A percentile compares a stretch with the other conserved stretches of the same genome.
Conservation (phyloP, 371 early-diverging fungal genomes). For the Dichotomocladium elegans region DNA sequence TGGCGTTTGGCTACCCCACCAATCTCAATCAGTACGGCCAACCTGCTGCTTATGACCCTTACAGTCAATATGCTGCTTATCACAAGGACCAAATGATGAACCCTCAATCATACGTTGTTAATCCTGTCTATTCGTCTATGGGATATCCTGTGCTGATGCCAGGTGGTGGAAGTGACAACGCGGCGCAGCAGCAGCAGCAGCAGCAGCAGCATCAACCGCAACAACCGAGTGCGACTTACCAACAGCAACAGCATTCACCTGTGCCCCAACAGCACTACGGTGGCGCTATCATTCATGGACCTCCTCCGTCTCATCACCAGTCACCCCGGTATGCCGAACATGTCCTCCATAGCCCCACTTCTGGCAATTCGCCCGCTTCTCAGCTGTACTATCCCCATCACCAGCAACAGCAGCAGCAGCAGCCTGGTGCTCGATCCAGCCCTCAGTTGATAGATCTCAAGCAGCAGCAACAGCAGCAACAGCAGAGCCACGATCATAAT, state of each 20-base stretch:
- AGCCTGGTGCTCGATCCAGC: background rate
- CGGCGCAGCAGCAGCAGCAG: slow-evolving; percentile 15
- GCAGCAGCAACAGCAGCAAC: slow-evolving; percentile 1
- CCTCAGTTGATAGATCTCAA: background rate
- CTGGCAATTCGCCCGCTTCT: background rate
- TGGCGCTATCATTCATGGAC: no score
- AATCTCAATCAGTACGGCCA: slow-evolving; percentile 45
- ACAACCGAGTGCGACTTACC: slow-evolving; percentile 1
- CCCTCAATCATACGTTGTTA: slow-evolving; percentile 38
- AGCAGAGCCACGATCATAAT: background rate
- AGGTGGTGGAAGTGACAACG: slow-evolving; percentile 9
- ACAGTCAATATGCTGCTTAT: slow-evolving; percentile 28
- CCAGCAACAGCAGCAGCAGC: slow-evolving; percentile 21
- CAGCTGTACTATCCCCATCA: slow-evolving; percentile 14
- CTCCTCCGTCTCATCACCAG: no score
- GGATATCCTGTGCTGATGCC: slow-evolving; percentile 37
- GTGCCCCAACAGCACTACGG: background rate
- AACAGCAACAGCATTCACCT: background rate
- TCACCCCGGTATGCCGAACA: background rate
- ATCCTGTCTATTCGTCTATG: slow-evolving; percentile 38
- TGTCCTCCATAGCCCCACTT: background rate
- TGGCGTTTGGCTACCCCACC: slow-evolving; percentile 41
- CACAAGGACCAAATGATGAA: slow-evolving; percentile 34
- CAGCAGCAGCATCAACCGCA: slow-evolving; percentile 20
- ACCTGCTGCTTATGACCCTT: slow-evolving; percentile 36